phyloP scores from a whole-genome alignment of 768 basidiomycete genomes.

The Mycena indigotica region DNA sequence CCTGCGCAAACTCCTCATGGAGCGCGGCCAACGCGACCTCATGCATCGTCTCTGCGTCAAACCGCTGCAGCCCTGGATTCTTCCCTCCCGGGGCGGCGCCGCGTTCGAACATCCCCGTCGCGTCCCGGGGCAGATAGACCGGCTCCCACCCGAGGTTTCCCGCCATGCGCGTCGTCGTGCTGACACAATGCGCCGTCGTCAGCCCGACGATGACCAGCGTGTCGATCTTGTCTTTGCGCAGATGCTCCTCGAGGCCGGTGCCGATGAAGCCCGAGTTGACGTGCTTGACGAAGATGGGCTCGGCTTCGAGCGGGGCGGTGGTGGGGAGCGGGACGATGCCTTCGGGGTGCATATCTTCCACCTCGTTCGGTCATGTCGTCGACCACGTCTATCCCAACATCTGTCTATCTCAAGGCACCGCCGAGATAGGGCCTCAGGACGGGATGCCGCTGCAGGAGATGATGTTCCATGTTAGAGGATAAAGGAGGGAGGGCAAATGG shows the following conservation, averaged over 20 bases:
- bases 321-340: slow-evolving; percentile 19
- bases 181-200: slow-evolving; percentile 27
- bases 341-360: slow-evolving; percentile 13
- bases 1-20: slow-evolving; percentile 29
- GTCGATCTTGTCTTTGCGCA: slow-evolving; percentile 19
- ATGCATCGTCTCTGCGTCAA: slow-evolving; percentile 28
- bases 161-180: slow-evolving; percentile 29
- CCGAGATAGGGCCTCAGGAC: too few species aligned
- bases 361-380: too few species aligned
- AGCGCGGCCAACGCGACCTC: slow-evolving; percentile 26
- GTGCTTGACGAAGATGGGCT: slow-evolving; percentile 26
- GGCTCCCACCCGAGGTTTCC: slow-evolving; percentile 25
- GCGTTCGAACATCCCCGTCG: slow-evolving; percentile 26
- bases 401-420: too few species aligned
- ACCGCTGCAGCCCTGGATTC: slow-evolving; percentile 4
- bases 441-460: too few species aligned
- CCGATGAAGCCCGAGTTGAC: slow-evolving; percentile 31
- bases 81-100: slow-evolving; percentile 19
- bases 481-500: too few species aligned
- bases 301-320: slow-evolving; percentile 19
- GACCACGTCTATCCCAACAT: too few species aligned
- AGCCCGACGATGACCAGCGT: slow-evolving; percentile 27
- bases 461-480: too few species aligned
- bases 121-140: slow-evolving; percentile 25
- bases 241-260: slow-evolving; percentile 26